Evolutionary conservation across 192 early-diverging fungal genomes (phyloP).

Genomic region (Coemansia sp.): DNA sequence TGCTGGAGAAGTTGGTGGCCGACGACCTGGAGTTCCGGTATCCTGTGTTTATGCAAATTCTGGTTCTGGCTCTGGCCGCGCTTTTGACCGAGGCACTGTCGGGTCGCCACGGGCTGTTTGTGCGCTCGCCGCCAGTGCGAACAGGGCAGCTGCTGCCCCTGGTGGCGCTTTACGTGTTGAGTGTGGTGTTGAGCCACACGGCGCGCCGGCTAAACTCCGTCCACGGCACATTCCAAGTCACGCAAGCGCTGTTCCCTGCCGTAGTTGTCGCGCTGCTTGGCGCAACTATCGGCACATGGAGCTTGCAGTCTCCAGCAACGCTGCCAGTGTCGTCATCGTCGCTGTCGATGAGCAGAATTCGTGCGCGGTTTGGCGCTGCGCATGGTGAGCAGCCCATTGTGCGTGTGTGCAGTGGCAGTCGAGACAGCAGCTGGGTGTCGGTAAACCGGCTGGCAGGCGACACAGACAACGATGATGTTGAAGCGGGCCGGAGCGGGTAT

Average conservation of each 20-base stretch:
- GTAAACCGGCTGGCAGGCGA: neutral
- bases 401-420: conserved; percentile 1
- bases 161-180: conserved; percentile 19
- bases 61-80: conserved; percentile 14
- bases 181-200: conserved; percentile 13
- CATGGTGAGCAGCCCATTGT: neutral
- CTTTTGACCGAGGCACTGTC: conserved; percentile 16
- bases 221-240: conserved; percentile 29
- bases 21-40: conserved; percentile 22
- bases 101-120: conserved; percentile 20
- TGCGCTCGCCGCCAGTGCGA: conserved; percentile 17
- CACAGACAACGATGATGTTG: neutral
- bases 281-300: neutral
- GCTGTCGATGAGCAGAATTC: neutral
- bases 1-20: conserved; percentile 25
- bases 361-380: neutral
- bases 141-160: conserved; percentile 22
- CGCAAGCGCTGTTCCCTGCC: conserved; percentile 23
- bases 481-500: conserved; percentile 2
- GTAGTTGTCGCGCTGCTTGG: conserved; percentile 5
- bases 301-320: neutral
- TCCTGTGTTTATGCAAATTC: conserved; percentile 31
- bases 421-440: neutral
- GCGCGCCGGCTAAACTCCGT: conserved; percentile 17
- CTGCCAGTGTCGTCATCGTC: neutral